Evolutionary conservation across 2,329 filamentous ascomycete genomes (phyloP).

Genomic region (Penicillium sclerotigenum): DNA sequence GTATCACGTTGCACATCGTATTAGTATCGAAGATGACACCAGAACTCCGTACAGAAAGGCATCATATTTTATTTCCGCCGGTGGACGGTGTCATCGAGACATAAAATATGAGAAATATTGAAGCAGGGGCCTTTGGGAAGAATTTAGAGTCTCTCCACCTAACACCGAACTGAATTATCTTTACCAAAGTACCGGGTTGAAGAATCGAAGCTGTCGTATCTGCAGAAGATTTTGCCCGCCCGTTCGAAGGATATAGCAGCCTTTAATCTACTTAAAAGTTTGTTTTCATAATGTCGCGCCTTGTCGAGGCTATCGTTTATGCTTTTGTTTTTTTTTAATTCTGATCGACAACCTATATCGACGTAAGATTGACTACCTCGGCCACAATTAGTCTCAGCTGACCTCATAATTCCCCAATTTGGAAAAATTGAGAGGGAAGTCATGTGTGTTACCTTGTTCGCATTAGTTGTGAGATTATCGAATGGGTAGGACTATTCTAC

Average conservation of each 20-base stretch:
- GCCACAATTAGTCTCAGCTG: too few relatives aligned
- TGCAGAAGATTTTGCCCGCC: neutral
- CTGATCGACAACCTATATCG: neutral
- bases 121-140: neutral
- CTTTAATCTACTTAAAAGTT: conserved; percentile 3
- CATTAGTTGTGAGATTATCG: neutral
- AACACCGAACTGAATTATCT: neutral
- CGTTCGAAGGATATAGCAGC: neutral
- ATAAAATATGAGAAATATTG: neutral
- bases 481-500: neutral
- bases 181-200: conserved; percentile 1
- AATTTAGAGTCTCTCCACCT: neutral
- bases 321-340: neutral
- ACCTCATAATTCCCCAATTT: too few relatives aligned
- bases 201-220: conserved; percentile 2
- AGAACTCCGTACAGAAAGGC: neutral
- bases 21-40: neutral
- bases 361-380: neutral
- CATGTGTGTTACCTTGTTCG: neutral
- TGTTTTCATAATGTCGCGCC: neutral
- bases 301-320: neutral
- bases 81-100: neutral
- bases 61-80: neutral
- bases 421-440: neutral
- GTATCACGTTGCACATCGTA: too few relatives aligned